phyloP scores from a whole-genome alignment of 1,284 basidiomycete genomes.

The Apiotrichum gracile region DNA sequence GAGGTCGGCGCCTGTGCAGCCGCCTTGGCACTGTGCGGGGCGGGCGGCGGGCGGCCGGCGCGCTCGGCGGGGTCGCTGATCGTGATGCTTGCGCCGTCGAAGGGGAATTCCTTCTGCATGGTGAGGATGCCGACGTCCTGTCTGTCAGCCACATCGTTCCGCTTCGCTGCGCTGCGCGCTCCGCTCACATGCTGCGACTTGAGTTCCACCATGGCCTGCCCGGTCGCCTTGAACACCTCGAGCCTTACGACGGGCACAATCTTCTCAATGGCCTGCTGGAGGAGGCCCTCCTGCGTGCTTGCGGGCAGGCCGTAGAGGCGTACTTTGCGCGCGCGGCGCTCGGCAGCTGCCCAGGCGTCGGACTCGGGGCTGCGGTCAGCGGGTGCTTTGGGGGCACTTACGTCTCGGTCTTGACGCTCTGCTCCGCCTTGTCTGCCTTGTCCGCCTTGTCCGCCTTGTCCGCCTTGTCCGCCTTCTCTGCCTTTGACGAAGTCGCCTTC shows the following conservation, averaged over 20 bases:
- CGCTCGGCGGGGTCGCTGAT: slow-evolving; percentile 13
- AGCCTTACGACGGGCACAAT: slow-evolving; percentile 64
- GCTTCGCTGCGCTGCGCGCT: no score
- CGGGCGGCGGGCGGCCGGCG: background rate
- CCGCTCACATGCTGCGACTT: slow-evolving; percentile 53
- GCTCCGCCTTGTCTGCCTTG: no score
- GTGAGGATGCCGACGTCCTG: slow-evolving; percentile 26
- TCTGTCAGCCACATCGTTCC: background rate
- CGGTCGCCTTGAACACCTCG: slow-evolving; percentile 61
- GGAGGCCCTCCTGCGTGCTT: slow-evolving; percentile 70
- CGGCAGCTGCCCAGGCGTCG: slow-evolving; percentile 52
- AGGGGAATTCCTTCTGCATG: slow-evolving; percentile 59
- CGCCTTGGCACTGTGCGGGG: background rate
- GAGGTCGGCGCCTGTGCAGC: background rate
- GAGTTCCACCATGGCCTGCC: slow-evolving; percentile 72
- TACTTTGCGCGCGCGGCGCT: slow-evolving; percentile 56
- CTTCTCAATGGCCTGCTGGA: slow-evolving; percentile 83
- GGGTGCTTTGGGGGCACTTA: no score
- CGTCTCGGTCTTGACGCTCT: no score
- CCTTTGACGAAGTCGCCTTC: no score
- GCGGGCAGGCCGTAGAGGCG: slow-evolving; percentile 68
- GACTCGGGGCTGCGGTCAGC: no score
- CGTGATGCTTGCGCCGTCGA: slow-evolving; percentile 50
- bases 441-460: no score
- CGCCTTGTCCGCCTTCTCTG: no score